Base-by-base conservation (phyloP, 2,329 filamentous ascomycete species). In the Cladosporium velox region DNA sequence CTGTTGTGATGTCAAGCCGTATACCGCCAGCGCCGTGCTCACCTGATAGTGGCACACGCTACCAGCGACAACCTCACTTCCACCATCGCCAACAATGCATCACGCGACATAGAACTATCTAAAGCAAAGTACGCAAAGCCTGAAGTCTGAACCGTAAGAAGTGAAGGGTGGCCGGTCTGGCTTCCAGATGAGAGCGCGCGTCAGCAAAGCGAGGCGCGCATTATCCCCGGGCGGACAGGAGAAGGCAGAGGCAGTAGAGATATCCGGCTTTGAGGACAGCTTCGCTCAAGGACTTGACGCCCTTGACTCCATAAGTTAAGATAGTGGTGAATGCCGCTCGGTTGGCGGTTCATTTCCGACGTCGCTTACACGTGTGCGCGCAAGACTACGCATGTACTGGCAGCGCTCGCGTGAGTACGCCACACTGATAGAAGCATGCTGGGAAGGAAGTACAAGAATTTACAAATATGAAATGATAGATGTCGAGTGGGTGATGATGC, bases 51-150 rank as follows among this genome's bases (percentile, higher is more conserved):
- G 41, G n/a, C 41, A 47, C 41, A 24, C 3, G 41, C n/a, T n/a
- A 21, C 8, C 38, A 24, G 41, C 41, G n/a, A 47, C n/a, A 21
- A 21, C 3, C 41, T 47, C 14, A 24, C 11, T 28, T 30, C 18
- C 28, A 11, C 18, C 52, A 57, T 57, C 6, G 15, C 57, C 38
- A 30, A 38, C n/a, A 35, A 8, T 38, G 21, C 5, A 62, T 52
- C 47, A 62, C 59, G 47, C 44, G 32, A 62, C 59, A 62, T 62
- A 28, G n/a, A 28, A 62, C 59, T 62, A 62, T 62, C 59, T 62
- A 62, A 38, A 41, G 30, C n/a, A 24, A 35, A 35, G 30, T 4
- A 62, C 57, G 47, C 57, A 47, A 8, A 44, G 34, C 55, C 32
- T 21, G 41, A 47, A 24, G 10, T n/a, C 8, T 4, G 41, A 47